Evolutionary conservation across 2,329 filamentous ascomycete genomes (phyloP).

Genomic region (Aspergillus amoenus): DNA sequence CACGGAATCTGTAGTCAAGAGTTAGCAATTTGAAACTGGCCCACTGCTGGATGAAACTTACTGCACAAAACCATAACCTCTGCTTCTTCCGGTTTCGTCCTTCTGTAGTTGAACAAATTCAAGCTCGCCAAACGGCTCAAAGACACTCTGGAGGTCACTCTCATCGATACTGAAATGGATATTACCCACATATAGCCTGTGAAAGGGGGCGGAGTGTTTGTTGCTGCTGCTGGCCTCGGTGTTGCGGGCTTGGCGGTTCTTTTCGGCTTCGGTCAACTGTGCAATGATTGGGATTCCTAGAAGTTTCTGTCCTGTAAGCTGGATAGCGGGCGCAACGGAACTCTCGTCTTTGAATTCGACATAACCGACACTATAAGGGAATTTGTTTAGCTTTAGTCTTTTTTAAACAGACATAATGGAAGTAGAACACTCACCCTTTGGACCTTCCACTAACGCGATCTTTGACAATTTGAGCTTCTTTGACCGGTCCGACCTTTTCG

Average conservation of each 20-base stretch:
- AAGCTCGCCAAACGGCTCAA: constrained; percentile 95
- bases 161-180: constrained; percentile 99
- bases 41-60: constrained; percentile 52
- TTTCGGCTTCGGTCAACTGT: constrained; percentile 97
- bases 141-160: constrained; percentile 90
- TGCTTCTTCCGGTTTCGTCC: constrained; percentile 84
- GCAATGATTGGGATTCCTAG: constrained; percentile 98
- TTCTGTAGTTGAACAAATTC: constrained; percentile 98
- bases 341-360: constrained; percentile 98
- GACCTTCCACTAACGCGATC: constrained; percentile 94
- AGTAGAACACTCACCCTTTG: constrained; percentile 72
- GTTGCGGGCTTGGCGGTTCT: constrained; percentile 93
- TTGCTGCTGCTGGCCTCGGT: constrained; percentile 67
- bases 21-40: neutral
- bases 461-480: constrained; percentile 98
- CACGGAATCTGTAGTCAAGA: constrained; percentile 66
- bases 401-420: neutral
- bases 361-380: constrained; percentile 79
- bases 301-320: constrained; percentile 98
- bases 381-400: constrained; percentile 1
- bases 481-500: constrained; percentile 89
- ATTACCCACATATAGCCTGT: constrained; percentile 97
- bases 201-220: constrained; percentile 87
- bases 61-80: constrained; percentile 99
- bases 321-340: constrained; percentile 86